Percentiles rank a stretch among this genome's conserved stretches.
phyloP scores from a whole-genome alignment of 2,329 filamentous ascomycete genomes.

The Claviceps sp. region DNA sequence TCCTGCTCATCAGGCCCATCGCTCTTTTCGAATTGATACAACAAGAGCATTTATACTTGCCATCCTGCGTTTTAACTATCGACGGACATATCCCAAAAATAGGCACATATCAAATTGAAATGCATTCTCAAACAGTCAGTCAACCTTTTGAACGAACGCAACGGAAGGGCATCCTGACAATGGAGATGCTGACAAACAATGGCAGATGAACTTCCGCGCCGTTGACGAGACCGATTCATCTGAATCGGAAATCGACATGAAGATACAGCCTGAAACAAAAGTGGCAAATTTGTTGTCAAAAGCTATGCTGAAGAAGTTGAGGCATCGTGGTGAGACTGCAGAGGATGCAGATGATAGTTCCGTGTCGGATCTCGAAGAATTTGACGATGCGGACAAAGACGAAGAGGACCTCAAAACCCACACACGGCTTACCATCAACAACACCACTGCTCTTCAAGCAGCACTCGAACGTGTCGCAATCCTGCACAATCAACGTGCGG shows the following conservation, averaged over 20 bases:
- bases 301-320: constrained; percentile 7
- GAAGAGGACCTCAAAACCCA: constrained; percentile 71
- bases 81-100: too few relatives aligned
- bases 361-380: constrained; percentile 71
- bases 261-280: constrained; percentile 43
- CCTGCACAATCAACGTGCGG: constrained; percentile 49
- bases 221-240: constrained; percentile 48
- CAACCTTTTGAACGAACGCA: too few relatives aligned
- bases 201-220: constrained; percentile 30
- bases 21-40: too few relatives aligned
- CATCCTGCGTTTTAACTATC: too few relatives aligned
- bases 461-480: constrained; percentile 66
- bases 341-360: constrained; percentile 80
- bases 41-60: too few relatives aligned
- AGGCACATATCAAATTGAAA: too few relatives aligned
- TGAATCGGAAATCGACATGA: constrained; percentile 65
- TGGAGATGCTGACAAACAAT: too few relatives aligned
- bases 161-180: too few relatives aligned
- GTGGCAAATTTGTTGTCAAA: constrained; percentile 15
- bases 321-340: constrained; percentile 28
- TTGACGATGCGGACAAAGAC: constrained; percentile 57
- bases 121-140: too few relatives aligned
- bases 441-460: constrained; percentile 71
- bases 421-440: constrained; percentile 94
- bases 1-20: too few relatives aligned